A percentile compares a stretch with the other conserved stretches of the same genome.
These are phyloP conservation scores for Volvox africanus DNA, from an alignment of 139 green algal species.

Conservation along the genomic window DNA sequence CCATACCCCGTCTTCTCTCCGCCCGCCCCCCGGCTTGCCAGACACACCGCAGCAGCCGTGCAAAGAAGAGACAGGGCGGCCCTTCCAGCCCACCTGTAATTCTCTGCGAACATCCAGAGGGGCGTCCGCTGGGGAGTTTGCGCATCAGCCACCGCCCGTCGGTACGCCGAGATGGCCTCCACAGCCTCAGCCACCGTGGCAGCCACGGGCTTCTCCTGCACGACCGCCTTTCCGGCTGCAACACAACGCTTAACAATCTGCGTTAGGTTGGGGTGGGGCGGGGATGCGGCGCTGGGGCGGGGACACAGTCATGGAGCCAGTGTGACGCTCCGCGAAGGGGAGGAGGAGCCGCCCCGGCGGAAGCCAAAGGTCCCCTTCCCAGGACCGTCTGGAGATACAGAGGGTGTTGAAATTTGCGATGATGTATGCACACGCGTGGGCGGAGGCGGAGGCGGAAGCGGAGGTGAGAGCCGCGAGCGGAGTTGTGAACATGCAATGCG, in stretches of 20 bases:
- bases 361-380: no score
- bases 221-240: slow-evolving; percentile 65
- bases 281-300: neutral
- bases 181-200: slow-evolving; percentile 15
- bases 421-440: no score
- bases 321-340: neutral
- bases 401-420: no score
- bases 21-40: neutral
- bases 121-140: neutral
- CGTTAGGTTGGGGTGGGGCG: neutral
- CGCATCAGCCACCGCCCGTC: neutral
- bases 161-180: slow-evolving; percentile 47
- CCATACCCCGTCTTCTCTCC: no score
- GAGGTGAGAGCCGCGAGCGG: no score
- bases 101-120: slow-evolving; percentile 69
- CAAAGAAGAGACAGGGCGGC: neutral
- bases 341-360: no score
- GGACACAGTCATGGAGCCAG: neutral
- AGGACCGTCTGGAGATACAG: no score
- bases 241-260: slow-evolving; percentile 50
- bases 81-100: slow-evolving; percentile 57
- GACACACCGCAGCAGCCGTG: neutral
- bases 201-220: slow-evolving; percentile 72
- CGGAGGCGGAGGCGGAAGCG: no score
- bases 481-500: no score